Evolutionary conservation across 495 filamentous ascomycete species (phyloP).

Genomic region (Patellaria atrata): DNA sequence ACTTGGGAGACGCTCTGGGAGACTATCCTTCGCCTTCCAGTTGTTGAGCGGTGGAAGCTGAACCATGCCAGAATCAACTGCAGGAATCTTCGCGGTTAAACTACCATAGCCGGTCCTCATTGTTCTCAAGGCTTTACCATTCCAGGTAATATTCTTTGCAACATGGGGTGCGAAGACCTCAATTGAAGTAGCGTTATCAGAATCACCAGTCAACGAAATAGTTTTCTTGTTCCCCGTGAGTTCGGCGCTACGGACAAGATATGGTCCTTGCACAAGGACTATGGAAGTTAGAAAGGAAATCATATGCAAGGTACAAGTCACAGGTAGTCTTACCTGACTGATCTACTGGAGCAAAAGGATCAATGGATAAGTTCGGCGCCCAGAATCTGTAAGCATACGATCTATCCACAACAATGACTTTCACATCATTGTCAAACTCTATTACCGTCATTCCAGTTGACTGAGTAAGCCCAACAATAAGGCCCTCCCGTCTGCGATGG

Average conservation of each 20-base stretch:
- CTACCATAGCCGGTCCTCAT: slow-evolving; percentile 18
- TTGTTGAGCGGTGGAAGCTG: slow-evolving; percentile 15
- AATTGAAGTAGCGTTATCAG: slow-evolving; percentile 12
- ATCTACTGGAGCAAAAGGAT: slow-evolving; percentile 30
- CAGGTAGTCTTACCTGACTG: slow-evolving; percentile 1
- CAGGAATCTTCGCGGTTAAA: slow-evolving; percentile 13
- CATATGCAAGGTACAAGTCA: neutral
- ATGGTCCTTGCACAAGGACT: slow-evolving; percentile 22
- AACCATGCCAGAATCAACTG: neutral
- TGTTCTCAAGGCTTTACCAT: slow-evolving; percentile 11
- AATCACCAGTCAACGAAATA: slow-evolving; percentile 20
- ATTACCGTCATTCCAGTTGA: slow-evolving; percentile 33
- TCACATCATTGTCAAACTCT: slow-evolving; percentile 30
- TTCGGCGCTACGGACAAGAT: slow-evolving; percentile 18
- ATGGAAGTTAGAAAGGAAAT: slow-evolving; percentile 1
- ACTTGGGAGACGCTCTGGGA: slow-evolving; percentile 16
- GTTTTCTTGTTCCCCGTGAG: slow-evolving; percentile 7
- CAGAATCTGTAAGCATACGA: slow-evolving; percentile 40
- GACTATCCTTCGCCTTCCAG: slow-evolving; percentile 22
- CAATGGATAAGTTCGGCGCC: slow-evolving; percentile 38
- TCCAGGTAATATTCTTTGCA: slow-evolving; percentile 17
- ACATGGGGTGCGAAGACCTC: slow-evolving; percentile 20
- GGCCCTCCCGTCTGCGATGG: slow-evolving; percentile 20
- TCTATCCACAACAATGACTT: slow-evolving; percentile 38
- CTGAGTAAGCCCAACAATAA: slow-evolving; percentile 33